Evolutionary conservation across 2,329 filamentous ascomycete species (phyloP), one percentile per base, ranked within the genome.

Genomic region (Colletotrichum sp.): DNA sequence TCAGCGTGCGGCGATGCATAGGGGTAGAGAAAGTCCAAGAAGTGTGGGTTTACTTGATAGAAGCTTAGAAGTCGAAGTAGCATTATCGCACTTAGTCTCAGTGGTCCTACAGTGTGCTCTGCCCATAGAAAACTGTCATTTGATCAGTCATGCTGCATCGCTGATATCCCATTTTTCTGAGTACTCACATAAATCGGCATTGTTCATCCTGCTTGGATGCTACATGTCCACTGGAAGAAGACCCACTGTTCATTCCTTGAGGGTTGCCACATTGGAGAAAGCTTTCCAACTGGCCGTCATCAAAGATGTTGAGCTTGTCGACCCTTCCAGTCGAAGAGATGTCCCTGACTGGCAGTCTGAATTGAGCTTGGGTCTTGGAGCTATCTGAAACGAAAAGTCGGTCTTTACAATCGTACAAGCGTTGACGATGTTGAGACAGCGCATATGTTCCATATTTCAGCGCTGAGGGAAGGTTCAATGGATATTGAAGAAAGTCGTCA

Each of bases 41-140:
- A 86, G 12, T 71, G 77, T 0, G 85, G 84, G 84, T 86, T 86
- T 18, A 87, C 82, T 74, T 86, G 85, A 71, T 86, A 83, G 60
- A 78, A 82, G 1, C 78, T 78, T 2, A 82, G 36, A 10, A 83
- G 75, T 6, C 77, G 61, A 2, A 60, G 34, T 12, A 80, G 71
- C 76, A 80, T 80, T 34, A 5, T 34, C 1, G 10, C 12, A 6
- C 7, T 52, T 2, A 70, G 1, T 15, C 67, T 43, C 10, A 76
- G 6, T 3, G 66, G 74, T 8, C 39, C 71, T 1, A 59, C 7
- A 8, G 71, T 48, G 8, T 12, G 36, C 18, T 16, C 13, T 4
- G 65, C 26, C 12, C 24, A n/a, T 2, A 73, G n/a, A 24, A 26
- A 43, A 6, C 71, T 72, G 2, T 21, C 18, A 30, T 3, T 7